Evolutionary conservation across 306 rosid genomes (phyloP).

Genomic region (Astragalus glycyphyllos): DNA sequence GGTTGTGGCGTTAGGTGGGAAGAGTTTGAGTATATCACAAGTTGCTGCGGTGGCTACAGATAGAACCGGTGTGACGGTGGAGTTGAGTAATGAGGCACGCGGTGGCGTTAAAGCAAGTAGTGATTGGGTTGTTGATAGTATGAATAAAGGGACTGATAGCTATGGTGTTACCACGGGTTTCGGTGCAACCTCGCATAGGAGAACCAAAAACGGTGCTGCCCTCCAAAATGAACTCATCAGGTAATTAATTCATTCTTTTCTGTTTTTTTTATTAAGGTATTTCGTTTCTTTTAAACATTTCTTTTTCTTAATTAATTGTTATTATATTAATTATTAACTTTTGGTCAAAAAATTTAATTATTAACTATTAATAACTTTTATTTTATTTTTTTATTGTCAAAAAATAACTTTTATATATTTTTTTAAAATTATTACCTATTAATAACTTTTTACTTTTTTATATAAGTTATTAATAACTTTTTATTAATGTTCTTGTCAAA

Average conservation of each 20-base stretch:
- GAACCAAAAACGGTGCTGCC: constrained; percentile 89
- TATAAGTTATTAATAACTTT: no score
- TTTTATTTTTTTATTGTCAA: no score
- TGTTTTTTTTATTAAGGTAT: constrained; percentile 49
- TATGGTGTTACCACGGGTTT: constrained; percentile 93
- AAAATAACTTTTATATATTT: no score
- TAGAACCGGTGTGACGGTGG: constrained; percentile 47
- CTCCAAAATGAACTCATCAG: constrained; percentile 92
- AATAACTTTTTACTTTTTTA: no score
- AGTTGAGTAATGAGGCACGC: constrained; percentile 59
- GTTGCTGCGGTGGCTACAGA: constrained; percentile 75
- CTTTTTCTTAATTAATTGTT: background rate
- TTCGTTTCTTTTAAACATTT: background rate
- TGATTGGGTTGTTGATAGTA: constrained; percentile 81
- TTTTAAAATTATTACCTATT: no score
- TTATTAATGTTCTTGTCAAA: no score
- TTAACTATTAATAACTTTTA: no score
- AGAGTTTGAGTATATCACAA: constrained; percentile 61
- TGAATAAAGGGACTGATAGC: constrained; percentile 80
- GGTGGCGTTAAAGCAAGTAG: constrained; percentile 81
- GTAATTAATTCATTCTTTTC: constrained; percentile 38
- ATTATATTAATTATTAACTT: no score
- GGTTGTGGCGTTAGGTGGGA: constrained; percentile 65
- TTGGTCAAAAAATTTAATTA: no score
- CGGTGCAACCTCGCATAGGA: constrained; percentile 91